phyloP scores from a whole-genome alignment of 148 eudicot species.

The Drosera capensis region DNA sequence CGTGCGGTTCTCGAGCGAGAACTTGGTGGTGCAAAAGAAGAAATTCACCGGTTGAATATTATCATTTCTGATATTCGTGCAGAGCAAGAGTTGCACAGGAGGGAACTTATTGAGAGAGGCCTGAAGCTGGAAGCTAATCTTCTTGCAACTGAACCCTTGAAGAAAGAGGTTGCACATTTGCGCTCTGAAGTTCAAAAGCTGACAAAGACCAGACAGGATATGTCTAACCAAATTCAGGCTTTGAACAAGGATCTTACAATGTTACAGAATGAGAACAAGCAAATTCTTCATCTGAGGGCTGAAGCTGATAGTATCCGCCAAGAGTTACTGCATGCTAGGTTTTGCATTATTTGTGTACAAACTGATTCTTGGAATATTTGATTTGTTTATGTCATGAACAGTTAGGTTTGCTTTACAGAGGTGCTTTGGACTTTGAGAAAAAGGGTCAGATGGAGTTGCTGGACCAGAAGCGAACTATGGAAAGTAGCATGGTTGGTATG shows the following conservation, averaged over 20 bases:
- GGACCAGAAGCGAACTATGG: constrained; percentile 86
- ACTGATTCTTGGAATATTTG: background rate
- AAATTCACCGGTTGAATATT: constrained; percentile 60
- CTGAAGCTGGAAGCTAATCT: constrained; percentile 83
- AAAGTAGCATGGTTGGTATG: constrained; percentile 77
- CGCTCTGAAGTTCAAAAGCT: constrained; percentile 66
- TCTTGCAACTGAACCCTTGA: constrained; percentile 61
- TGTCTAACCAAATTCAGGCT: constrained; percentile 50
- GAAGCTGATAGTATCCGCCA: constrained; percentile 64
- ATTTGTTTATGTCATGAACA: background rate
- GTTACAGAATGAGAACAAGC: constrained; percentile 58
- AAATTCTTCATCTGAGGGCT: constrained; percentile 56
- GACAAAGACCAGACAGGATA: constrained; percentile 44
- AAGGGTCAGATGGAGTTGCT: constrained; percentile 67
- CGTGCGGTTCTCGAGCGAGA: constrained; percentile 65
- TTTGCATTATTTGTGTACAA: constrained; percentile 8
- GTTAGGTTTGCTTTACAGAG: constrained; percentile 19
- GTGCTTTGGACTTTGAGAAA: constrained; percentile 83
- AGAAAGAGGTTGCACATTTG: constrained; percentile 49
- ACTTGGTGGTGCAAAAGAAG: constrained; percentile 63
- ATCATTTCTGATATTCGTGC: constrained; percentile 56
- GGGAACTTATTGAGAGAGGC: constrained; percentile 76
- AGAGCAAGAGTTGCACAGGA: constrained; percentile 59
- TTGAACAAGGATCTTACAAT: constrained; percentile 56
- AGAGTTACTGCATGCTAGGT: constrained; percentile 90